These are phyloP conservation scores for Poronia punctata DNA, from an alignment of 495 filamentous ascomycete species.

Conservation along the genomic window DNA sequence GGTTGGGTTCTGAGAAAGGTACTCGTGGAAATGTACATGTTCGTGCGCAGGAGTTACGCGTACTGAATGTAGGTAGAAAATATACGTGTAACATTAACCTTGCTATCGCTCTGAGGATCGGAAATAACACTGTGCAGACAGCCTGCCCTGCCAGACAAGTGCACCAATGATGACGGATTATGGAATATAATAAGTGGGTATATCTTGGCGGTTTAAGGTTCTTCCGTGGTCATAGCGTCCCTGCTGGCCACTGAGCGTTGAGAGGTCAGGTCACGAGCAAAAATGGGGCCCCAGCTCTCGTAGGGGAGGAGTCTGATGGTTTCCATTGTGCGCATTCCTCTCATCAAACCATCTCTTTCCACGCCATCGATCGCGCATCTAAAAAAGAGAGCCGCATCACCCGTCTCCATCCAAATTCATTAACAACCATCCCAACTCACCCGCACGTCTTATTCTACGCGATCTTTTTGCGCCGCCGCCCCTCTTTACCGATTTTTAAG, in stretches of 20 bases:
- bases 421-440: constrained; percentile 40
- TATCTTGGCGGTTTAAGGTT: constrained; percentile 2
- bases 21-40: too few species aligned
- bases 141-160: too few species aligned
- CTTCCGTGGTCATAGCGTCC: constrained; percentile 9
- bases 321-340: constrained; percentile 44
- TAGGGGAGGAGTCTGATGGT: constrained; percentile 12
- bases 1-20: too few species aligned
- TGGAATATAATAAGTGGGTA: background rate
- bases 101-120: too few species aligned
- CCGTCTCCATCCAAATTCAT: constrained; percentile 46
- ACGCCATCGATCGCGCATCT: constrained; percentile 42
- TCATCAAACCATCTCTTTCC: constrained; percentile 42
- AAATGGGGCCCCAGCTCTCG: constrained; percentile 8
- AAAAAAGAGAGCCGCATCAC: constrained; percentile 45
- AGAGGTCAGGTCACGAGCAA: constrained; percentile 11
- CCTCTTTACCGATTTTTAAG: constrained; percentile 14
- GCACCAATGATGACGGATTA: too few species aligned
- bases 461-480: constrained; percentile 27
- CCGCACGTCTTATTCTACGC: constrained; percentile 36
- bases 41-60: too few species aligned
- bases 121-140: too few species aligned
- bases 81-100: too few species aligned
- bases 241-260: background rate
- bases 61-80: too few species aligned